Evolutionary conservation across 2,329 filamentous ascomycete genomes (phyloP), one percentile per base, ranked within the genome.

Genomic region (Amylocarpus encephaloides): DNA sequence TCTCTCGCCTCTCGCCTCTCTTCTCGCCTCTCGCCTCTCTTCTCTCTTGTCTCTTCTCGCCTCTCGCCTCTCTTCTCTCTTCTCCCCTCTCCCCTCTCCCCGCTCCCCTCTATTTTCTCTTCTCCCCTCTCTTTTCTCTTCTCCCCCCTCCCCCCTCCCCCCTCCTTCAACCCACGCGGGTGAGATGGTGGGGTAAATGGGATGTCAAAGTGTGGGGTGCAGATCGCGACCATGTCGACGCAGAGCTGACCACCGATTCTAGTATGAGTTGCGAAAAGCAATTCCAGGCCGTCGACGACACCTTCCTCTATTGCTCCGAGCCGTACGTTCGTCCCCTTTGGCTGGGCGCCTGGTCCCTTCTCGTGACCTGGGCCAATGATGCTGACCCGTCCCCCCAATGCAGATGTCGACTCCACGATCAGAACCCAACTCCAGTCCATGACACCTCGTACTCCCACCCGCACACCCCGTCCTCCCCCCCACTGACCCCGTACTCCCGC

Each of bases 241-340:
- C 41, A 49, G 29, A 36, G 51, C 59, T 63, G 55, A 63, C 59
- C 43, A 59, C 53, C 56, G 15, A 48, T 16, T 29, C 46, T 60
- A 84, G 80, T 67, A 83, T 83, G 80, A 77, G 74, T 9, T 84
- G 80, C 66, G 80, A 83, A 65, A 83, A 83, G 68, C 79, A 83
- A 67, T 83, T 83, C 64, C 67, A 80, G 19, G 74, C 79, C 44
- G 70, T 74, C 36, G 76, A 79, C 61, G 78, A 78, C 59, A 76
- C 72, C 54, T 72, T 73, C 53, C 66, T 83, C 39, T 84, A 83
- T 69, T 84, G 80, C 67, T 83, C 80, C 34, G 79, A 83, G 62
- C 68, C 71, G 78, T 82, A 73, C 68, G 79, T 72, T 50, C 61
- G 51, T 42, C 39, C 43, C 50, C 16, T 30, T 30, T 12, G 26